Evolutionary conservation across 192 early-diverging fungal genomes (phyloP).

Genomic region (Obelidium mucronatum): DNA sequence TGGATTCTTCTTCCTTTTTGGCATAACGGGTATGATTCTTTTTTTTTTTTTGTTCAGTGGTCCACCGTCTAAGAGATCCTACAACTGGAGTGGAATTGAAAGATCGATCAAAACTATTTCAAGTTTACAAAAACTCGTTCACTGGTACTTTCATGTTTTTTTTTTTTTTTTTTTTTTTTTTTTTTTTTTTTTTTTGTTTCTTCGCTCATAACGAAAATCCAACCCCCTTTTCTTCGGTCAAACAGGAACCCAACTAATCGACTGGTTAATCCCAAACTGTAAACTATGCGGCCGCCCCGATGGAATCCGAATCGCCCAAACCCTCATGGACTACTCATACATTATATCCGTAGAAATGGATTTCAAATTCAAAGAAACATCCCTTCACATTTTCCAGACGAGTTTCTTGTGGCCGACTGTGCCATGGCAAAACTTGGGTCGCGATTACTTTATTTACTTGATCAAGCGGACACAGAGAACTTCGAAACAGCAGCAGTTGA

Average conservation of each 20-base stretch:
- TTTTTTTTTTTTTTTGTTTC: too few species aligned
- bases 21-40: too few species aligned
- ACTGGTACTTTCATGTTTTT: too few species aligned
- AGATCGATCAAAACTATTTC: slow-evolving; percentile 48
- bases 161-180: too few species aligned
- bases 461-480: slow-evolving; percentile 42
- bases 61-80: slow-evolving; percentile 41
- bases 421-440: slow-evolving; percentile 14
- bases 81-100: slow-evolving; percentile 42
- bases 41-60: slow-evolving; percentile 21
- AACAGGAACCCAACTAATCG: slow-evolving; percentile 40
- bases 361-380: slow-evolving; percentile 44
- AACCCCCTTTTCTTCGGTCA: not conserved
- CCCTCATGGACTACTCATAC: slow-evolving; percentile 49
- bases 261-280: slow-evolving; percentile 50
- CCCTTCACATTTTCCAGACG: slow-evolving; percentile 47
- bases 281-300: slow-evolving; percentile 43
- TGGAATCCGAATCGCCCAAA: slow-evolving; percentile 32
- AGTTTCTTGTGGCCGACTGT: slow-evolving; percentile 44
- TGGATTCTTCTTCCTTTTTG: not conserved
- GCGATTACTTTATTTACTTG: slow-evolving; percentile 50
- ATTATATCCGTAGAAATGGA: slow-evolving; percentile 46
- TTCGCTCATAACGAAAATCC: too few species aligned
- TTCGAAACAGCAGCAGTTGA: slow-evolving; percentile 37
- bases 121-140: slow-evolving; percentile 44